phyloP scores from a whole-genome alignment of 352 stramenopile species.

The Phytophthora tentaculata region DNA sequence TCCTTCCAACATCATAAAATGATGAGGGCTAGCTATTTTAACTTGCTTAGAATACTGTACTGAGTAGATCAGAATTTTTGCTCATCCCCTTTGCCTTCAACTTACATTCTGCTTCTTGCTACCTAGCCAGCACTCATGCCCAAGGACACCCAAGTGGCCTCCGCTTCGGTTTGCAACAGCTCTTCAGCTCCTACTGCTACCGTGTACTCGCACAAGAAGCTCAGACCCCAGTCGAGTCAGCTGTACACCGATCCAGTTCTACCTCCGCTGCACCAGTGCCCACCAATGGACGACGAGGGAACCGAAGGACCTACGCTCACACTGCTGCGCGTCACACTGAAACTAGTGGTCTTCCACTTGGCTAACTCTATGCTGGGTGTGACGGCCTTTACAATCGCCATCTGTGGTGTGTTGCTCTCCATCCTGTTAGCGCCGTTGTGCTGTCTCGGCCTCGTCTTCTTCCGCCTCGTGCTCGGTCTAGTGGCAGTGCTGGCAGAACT shows the following conservation, averaged over 20 bases:
- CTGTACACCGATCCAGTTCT: conserved; percentile 17
- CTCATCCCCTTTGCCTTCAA: conserved; percentile 20
- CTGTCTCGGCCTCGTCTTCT: conserved; percentile 59
- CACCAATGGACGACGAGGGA: conserved; percentile 21
- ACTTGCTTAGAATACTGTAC: conserved; percentile 5
- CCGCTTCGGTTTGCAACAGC: conserved; percentile 32
- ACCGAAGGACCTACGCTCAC: conserved; percentile 24
- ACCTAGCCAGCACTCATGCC: conserved; percentile 5
- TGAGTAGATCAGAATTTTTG: background rate
- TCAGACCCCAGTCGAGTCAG: conserved; percentile 15
- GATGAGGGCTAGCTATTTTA: background rate
- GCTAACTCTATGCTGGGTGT: conserved; percentile 60
- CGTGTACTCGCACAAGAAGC: conserved; percentile 9
- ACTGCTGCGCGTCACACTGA: conserved; percentile 48
- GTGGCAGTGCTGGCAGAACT: conserved; percentile 61
- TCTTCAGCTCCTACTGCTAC: background rate
- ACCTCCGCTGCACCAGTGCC: conserved; percentile 13
- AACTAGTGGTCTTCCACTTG: conserved; percentile 67
- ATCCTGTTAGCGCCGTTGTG: conserved; percentile 59
- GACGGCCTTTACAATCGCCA: conserved; percentile 49
- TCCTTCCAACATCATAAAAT: background rate
- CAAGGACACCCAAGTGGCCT: conserved; percentile 40
- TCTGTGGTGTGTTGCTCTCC: conserved; percentile 43
- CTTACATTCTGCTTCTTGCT: conserved; percentile 1
- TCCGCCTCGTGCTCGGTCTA: conserved; percentile 59